Base-by-base conservation (phyloP, 1,284 basidiomycete species). In the Ustilago cynodontis region DNA sequence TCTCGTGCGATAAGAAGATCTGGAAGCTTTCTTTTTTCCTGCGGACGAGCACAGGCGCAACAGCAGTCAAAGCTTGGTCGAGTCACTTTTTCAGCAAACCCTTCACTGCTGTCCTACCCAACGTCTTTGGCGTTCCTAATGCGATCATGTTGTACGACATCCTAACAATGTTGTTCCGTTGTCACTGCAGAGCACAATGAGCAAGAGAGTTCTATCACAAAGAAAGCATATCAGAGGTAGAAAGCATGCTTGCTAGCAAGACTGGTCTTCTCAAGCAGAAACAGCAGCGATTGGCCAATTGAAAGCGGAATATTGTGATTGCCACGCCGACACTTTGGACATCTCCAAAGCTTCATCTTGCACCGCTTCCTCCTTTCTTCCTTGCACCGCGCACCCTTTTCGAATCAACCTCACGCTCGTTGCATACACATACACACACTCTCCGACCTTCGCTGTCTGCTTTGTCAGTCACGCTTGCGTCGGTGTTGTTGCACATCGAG, bases 1-100 rank as follows among this genome's bases (percentile, higher is more conserved):
- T 67, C 60, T 72, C 70, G 70, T 49, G 65, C 70, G 70, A 57
- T 67, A 72, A 72, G 70, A 72, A 72, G 70, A 67, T 57, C 51
- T 55, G 5, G 13, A 24, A 31, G 26, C 35, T 58, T 49, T 31
- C 26, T 41, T 62, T 47, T 59, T 47, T 43, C 41, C 20, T 41
- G 28, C 24, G 29, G 26, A 28, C 24, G 26, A 52, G 3, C 14
- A 33, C 60, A 67, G 58, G 50, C 14, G 13, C 26, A 35, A 29
- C 33, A 39, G 18, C 9, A 18, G 37, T 14, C 10, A 11, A n/a
- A 16, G 65, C 59, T 53, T 49, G 28, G 53, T 70, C 67, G 67
- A 70, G 67, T 70, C 67, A 70, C 43, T 70, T 63, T 63, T 52
- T 52, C 10, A 49, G 22, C n/a, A n/a, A 31, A 35, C 39, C 43